Evolutionary conservation across 2,329 filamentous ascomycete species (phyloP).

Genomic region (Phyllosticta paracitricarpa): DNA sequence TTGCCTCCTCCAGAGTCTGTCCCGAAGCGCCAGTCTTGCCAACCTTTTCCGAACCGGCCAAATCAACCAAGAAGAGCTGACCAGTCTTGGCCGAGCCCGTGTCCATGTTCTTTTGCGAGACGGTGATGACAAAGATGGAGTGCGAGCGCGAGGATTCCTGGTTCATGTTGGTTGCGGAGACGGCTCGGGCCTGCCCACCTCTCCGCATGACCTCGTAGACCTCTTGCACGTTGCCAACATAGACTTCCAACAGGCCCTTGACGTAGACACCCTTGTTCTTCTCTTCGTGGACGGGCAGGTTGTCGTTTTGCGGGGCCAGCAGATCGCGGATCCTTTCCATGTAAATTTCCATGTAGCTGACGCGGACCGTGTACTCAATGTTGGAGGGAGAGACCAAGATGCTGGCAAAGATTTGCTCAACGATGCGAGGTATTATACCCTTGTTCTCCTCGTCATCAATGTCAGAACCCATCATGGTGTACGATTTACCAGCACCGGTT

Average conservation of each 20-base stretch:
- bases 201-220: slow-evolving; percentile 95
- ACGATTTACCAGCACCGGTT: slow-evolving; percentile 96
- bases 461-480: slow-evolving; percentile 96
- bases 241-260: slow-evolving; percentile 87
- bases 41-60: slow-evolving; percentile 97
- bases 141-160: slow-evolving; percentile 96
- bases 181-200: slow-evolving; percentile 80
- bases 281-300: slow-evolving; percentile 94
- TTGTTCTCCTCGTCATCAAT: slow-evolving; percentile 83
- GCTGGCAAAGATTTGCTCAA: slow-evolving; percentile 94
- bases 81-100: slow-evolving; percentile 93
- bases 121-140: slow-evolving; percentile 94
- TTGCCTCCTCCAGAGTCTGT: slow-evolving; percentile 93
- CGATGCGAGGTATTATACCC: slow-evolving; percentile 92
- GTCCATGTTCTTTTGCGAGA: slow-evolving; percentile 96
- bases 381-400: slow-evolving; percentile 85
- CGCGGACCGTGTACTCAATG: slow-evolving; percentile 96
- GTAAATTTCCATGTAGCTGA: slow-evolving; percentile 99
- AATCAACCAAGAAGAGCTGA: slow-evolving; percentile 92
- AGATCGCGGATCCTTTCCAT: slow-evolving; percentile 98
- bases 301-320: slow-evolving; percentile 85
- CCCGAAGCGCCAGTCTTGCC: slow-evolving; percentile 97
- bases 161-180: slow-evolving; percentile 98
- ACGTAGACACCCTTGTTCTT: slow-evolving; percentile 95
- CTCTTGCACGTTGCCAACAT: slow-evolving; percentile 89